Evolutionary conservation across 371 early-diverging fungal genomes (phyloP), one percentile per base, ranked within the genome.

Genomic region (Chytridium lagenaria): DNA sequence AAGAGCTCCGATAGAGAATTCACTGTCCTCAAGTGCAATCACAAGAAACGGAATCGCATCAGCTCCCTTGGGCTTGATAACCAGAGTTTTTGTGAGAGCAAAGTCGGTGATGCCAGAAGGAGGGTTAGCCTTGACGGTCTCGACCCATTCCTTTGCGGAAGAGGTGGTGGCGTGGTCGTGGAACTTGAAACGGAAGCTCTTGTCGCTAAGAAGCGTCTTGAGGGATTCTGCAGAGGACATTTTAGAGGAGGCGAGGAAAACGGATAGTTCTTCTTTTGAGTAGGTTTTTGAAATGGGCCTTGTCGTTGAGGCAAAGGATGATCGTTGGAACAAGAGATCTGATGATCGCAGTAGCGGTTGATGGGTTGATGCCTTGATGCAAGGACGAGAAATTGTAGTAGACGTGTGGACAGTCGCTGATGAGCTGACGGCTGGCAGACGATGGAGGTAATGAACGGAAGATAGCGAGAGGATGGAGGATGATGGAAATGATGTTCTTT

Each of bases 41-140:
- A 80, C 80, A 16, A 83, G 50, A 7, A 82, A 61, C 1, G 74
- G 66, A 38, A 67, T 66, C 39, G 67, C 74, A 40, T 70, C 74
- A 19, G 59, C 64, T 38, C 68, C 61, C 63, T 81, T 83, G 16
- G 83, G 80, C 71, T 85, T 85, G 57, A 82, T 23, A 22, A 85
- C 76, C 12, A 85, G 59, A n/a, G 83, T 83, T 66, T 85, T 85
- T 39, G 77, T 67, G 10, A 78, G 68, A 16, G 49, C 52, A 36
- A 49, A 30, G 22, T 64, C 61, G n/a, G 74, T 10, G 36, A 74
- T 22, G 33, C 65, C 34, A 22, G 70, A 12, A 30, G 75, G 70
- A 3, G 40, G 30, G 30, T 38, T 36, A 22, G 71, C 37, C 26
- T 66, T 61, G 16, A 78, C 31, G 51, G 69, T 51, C 33, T 75